Percentiles rank a stretch among this genome's conserved stretches.
Evolutionary conservation across 306 rosid species (phyloP).

Genomic region (Rosa lucieae): DNA sequence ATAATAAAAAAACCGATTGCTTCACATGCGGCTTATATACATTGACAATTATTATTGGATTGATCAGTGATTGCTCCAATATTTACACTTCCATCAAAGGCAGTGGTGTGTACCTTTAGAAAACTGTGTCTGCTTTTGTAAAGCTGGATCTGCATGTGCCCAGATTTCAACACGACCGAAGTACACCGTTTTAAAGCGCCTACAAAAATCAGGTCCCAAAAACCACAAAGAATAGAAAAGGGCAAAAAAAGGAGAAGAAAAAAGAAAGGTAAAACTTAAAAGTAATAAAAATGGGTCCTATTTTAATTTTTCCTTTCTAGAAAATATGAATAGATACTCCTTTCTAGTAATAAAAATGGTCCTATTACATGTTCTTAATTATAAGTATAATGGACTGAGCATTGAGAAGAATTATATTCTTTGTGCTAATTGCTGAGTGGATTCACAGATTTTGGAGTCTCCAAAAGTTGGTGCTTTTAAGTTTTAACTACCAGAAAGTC

Average conservation of each 20-base stretch:
- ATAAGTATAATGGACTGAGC: no score
- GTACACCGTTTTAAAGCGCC: neutral
- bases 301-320: neutral
- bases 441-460: slow-evolving; percentile 23
- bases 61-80: no score
- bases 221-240: no score
- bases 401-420: neutral
- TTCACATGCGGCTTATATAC: no score
- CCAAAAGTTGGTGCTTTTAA: slow-evolving; percentile 23
- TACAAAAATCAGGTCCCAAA: no score
- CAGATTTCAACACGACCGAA: neutral
- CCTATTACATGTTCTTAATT: no score
- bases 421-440: slow-evolving; percentile 26
- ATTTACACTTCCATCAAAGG: neutral
- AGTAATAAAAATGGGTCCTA: neutral
- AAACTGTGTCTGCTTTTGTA: neutral
- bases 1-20: no score
- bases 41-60: no score
- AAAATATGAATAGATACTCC: neutral
- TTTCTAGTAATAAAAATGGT: no score
- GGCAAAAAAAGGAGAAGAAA: neutral
- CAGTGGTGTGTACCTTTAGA: neutral
- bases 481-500: slow-evolving; percentile 32
- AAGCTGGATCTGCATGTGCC: slow-evolving; percentile 10
- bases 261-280: no score